A percentile compares a stretch with the other conserved stretches of the same genome.
phyloP scores from a whole-genome alignment of 164 flowering plant species.

The Vitis labrusca region DNA sequence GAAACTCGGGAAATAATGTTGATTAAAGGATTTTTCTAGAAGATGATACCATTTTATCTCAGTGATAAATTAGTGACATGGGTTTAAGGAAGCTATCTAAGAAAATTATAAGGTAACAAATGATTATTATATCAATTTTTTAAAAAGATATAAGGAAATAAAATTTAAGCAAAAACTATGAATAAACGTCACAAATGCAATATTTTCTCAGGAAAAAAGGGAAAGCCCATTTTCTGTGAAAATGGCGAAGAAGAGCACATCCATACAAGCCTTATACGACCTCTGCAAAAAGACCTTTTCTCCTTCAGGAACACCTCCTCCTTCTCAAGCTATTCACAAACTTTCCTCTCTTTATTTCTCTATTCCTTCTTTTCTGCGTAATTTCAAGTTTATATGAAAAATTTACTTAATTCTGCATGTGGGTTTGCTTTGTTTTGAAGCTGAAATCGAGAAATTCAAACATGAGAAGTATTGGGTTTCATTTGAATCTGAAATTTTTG shows the following conservation, averaged over 20 bases:
- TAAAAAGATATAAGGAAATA: too few species aligned
- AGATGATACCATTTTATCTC: too few species aligned
- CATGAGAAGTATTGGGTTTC: neutral
- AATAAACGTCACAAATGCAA: too few species aligned
- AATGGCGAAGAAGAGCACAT: conserved; percentile 21
- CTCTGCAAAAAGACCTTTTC: conserved; percentile 63
- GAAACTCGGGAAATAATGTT: too few species aligned
- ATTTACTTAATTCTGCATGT: neutral
- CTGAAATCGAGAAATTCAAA: neutral
- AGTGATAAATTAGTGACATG: too few species aligned
- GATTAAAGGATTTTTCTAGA: too few species aligned
- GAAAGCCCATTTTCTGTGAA: too few species aligned
- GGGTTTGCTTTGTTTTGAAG: conserved; percentile 12
- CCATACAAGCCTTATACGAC: conserved; percentile 66
- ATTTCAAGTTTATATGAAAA: conserved; percentile 9
- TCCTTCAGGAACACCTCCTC: conserved; percentile 35
- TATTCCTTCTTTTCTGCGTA: neutral
- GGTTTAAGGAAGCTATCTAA: too few species aligned
- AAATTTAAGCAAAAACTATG: too few species aligned
- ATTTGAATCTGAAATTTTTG: too few species aligned
- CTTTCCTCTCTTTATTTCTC: conserved; percentile 54
- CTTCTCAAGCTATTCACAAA: conserved; percentile 50
- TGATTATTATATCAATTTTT: too few species aligned
- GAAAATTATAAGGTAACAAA: too few species aligned
- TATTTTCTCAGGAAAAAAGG: neutral